These are phyloP conservation scores for Spergularia bocconei DNA, from an alignment of 148 eudicot genomes.

Conservation along the genomic window DNA sequence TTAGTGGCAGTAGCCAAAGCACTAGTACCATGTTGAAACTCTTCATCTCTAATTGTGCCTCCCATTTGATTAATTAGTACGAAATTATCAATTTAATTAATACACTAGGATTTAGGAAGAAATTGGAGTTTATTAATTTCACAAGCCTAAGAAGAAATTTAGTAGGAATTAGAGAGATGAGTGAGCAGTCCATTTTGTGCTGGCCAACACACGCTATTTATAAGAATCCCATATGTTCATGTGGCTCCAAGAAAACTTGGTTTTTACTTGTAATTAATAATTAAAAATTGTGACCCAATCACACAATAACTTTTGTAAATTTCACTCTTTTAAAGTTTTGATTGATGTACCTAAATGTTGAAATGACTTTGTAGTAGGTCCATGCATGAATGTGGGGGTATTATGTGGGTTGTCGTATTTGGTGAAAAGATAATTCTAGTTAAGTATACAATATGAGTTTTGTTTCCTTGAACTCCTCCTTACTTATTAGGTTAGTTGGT, in stretches of 20 bases:
- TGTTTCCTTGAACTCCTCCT: too few relatives aligned
- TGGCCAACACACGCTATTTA: conserved; percentile 4
- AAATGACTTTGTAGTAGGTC: too few relatives aligned
- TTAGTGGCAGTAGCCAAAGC: conserved; percentile 6
- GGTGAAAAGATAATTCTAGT: too few relatives aligned
- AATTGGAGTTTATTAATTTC: background rate
- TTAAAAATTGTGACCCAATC: background rate
- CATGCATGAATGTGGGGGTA: too few relatives aligned
- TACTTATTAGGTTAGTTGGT: too few relatives aligned
- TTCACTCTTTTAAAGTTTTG: background rate
- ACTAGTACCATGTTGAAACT: conserved; percentile 11
- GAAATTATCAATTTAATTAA: background rate
- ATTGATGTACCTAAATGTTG: too few relatives aligned
- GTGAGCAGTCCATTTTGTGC: background rate
- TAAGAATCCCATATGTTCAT: background rate
- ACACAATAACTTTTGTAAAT: background rate
- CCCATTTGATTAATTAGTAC: conserved; percentile 14
- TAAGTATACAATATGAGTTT: too few relatives aligned
- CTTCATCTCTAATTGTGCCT: conserved; percentile 27
- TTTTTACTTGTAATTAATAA: background rate
- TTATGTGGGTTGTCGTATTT: too few relatives aligned
- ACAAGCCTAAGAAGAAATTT: background rate
- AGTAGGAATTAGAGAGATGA: too few relatives aligned
- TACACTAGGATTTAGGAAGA: background rate
- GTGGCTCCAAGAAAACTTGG: background rate